Base-by-base conservation (phyloP, 768 basidiomycete species). In the Nevesoporus exiguus region DNA sequence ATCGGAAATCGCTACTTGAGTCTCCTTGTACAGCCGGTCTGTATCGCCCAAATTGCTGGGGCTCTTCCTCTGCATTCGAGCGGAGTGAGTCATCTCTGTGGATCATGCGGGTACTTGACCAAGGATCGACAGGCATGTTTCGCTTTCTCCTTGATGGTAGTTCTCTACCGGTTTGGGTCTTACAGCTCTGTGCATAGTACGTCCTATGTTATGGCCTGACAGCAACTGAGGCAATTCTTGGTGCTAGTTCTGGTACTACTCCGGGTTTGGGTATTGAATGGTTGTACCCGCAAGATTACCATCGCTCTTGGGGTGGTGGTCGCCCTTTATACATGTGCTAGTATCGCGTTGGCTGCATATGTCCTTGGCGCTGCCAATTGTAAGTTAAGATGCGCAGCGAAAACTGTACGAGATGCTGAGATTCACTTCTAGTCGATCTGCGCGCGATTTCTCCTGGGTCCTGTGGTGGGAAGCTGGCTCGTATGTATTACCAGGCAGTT, bases 1-100 rank as follows among this genome's bases (percentile, higher is more conserved):
- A 31, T 53, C 22, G 52, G 45, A 33, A 53, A 53, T 33, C 52
- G 52, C 45, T 52, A 52, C n/a, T 21, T 47, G 29, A 47, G 19
- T 47, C 52, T 52, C 17, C 21, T 52, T 17, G 10, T 37, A n/a
- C 45, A 47, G 9, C 52, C 52, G 14, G 2, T 47, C 39, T 19
- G 1, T 13, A 25, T 52, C 5, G 13, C 37, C 22, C 45, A 47
- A 25, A 1, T 15, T 3, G 13, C 30, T 7, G 37, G 45, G 11
- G 13, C 14, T n/a, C 22, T 52, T 19, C 39, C 29, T 11, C 2
- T 52, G 14, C 11, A 15, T 47, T 52, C 52, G 17, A 3, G 31
- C 13, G 7, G 27, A 13, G 52, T 47, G 30, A 29, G 44, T 46
- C n/a, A 30, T 31, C 7, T n/a, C 21, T 17, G 27, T 7, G 9